Conservation (phyloP, 345 rosid genomes). For the Laguncularia racemosa region DNA sequence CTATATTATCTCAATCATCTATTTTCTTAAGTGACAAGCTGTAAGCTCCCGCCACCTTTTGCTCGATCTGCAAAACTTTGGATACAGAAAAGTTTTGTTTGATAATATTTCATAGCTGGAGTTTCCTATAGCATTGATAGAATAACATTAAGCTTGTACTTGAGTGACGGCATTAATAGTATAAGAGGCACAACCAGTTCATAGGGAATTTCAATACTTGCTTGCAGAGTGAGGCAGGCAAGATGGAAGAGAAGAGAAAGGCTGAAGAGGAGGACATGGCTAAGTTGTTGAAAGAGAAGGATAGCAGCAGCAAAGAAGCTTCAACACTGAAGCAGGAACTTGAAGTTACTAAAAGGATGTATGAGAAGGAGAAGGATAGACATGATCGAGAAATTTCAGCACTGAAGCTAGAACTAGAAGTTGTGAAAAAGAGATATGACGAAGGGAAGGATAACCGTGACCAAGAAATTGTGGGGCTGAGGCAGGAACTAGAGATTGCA, state of each 20-base stretch:
- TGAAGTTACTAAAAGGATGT: background rate
- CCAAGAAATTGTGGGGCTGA: conserved; percentile 2
- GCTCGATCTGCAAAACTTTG: too few species aligned
- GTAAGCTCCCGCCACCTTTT: too few species aligned
- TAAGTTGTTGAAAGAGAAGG: conserved; percentile 29
- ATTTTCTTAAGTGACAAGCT: background rate
- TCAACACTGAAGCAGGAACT: background rate
- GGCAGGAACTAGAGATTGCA: conserved; percentile 17
- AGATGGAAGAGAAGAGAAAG: conserved; percentile 39
- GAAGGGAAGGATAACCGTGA: too few species aligned
- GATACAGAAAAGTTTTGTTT: background rate
- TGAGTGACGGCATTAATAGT: too few species aligned
- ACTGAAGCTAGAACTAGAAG: conserved; percentile 20
- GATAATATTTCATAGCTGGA: background rate
- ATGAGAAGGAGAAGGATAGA: background rate
- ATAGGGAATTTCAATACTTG: conserved; percentile 1
- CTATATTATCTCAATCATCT: background rate
- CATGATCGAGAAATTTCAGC: background rate
- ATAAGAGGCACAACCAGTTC: background rate
- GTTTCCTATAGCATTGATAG: too few species aligned
- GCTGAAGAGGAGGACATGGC: conserved; percentile 30
- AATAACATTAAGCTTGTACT: too few species aligned
- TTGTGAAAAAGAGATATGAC: background rate
- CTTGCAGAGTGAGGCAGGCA: conserved; percentile 36
- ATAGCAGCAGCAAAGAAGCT: conserved; percentile 14